Evolutionary conservation across 768 basidiomycete genomes (phyloP).

Genomic region (Dentipellis sp.): DNA sequence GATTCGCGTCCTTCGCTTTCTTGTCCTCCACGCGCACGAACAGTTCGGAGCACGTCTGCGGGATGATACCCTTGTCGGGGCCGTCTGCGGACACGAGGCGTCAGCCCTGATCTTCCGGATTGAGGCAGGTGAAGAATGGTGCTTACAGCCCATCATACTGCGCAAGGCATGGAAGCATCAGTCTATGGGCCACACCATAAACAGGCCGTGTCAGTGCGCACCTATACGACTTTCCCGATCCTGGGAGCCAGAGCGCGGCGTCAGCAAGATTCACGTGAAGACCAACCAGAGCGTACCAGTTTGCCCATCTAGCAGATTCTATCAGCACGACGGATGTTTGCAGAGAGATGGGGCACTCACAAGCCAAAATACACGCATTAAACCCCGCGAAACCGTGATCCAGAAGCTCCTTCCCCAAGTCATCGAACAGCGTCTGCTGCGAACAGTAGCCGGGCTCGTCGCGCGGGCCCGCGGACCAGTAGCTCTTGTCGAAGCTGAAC

Average conservation of each 20-base stretch:
- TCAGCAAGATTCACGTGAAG: neutral
- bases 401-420: constrained; percentile 87
- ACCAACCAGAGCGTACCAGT: constrained; percentile 51
- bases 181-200: too few species aligned
- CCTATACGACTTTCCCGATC: constrained; percentile 92
- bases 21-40: constrained; percentile 75
- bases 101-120: neutral
- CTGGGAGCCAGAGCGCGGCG: constrained; percentile 25
- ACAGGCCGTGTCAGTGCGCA: constrained; percentile 25
- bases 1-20: constrained; percentile 50
- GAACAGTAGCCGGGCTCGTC: constrained; percentile 89
- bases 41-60: constrained; percentile 87
- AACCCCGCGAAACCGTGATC: constrained; percentile 96
- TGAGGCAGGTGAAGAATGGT: neutral
- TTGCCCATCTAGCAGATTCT: constrained; percentile 51
- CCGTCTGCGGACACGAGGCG: constrained; percentile 47
- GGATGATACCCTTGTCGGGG: constrained; percentile 94
- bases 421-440: constrained; percentile 90
- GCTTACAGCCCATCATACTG: constrained; percentile 96
- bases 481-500: constrained; percentile 96
- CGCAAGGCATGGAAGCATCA: neutral
- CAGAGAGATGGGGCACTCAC: constrained; percentile 44
- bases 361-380: constrained; percentile 98
- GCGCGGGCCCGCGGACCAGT: constrained; percentile 89
- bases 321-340: constrained; percentile 3